Percentiles rank a stretch among this genome's conserved stretches.
These are phyloP conservation scores for Primulina huaijiensis DNA, from an alignment of 257 asterid genomes.

Conservation along the genomic window DNA sequence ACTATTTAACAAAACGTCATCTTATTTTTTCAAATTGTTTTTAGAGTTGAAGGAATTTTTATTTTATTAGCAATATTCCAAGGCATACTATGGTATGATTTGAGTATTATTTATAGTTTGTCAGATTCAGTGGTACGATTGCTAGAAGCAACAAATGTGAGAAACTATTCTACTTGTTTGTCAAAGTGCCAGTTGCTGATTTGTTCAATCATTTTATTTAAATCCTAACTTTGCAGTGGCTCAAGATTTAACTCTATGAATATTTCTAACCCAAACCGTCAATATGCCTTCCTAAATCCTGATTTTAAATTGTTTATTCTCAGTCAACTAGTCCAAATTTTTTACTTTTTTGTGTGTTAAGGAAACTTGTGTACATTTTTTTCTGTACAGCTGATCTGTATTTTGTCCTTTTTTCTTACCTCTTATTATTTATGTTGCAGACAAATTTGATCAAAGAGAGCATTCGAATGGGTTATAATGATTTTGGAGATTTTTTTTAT, in stretches of 20 bases:
- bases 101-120: no score
- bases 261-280: not conserved
- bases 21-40: not conserved
- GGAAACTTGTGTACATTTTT: no score
- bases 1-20: not conserved
- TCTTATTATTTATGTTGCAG: constrained; percentile 39
- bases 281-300: not conserved
- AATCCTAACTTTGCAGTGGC: not conserved
- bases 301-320: not conserved
- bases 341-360: not conserved
- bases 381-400: not conserved
- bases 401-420: constrained; percentile 3
- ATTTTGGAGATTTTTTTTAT: constrained; percentile 90
- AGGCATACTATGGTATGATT: not conserved
- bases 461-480: constrained; percentile 98
- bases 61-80: not conserved
- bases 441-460: constrained; percentile 96
- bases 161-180: no score
- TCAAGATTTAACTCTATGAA: not conserved
- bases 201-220: not conserved
- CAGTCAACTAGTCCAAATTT: not conserved
- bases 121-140: not conserved
- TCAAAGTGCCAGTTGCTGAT: not conserved
- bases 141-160: not conserved
- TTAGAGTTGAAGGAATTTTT: not conserved